phyloP scores from a whole-genome alignment of 768 basidiomycete species.

The Collybiopsis luxurians region DNA sequence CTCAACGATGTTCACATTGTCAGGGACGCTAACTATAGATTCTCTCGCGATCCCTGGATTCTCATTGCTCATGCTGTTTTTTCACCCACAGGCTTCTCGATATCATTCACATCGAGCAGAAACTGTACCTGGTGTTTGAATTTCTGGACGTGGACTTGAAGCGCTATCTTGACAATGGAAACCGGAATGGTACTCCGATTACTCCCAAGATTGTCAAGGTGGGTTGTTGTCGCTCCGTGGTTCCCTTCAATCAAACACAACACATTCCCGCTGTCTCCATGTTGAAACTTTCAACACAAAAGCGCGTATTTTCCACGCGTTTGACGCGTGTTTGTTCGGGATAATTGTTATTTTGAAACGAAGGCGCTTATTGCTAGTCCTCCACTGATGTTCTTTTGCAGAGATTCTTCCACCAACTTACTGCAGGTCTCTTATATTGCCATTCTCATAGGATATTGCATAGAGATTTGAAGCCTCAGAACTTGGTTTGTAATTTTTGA shows the following conservation, averaged over 20 bases:
- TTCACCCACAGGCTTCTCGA: conserved; percentile 70
- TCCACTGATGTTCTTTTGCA: conserved; percentile 23
- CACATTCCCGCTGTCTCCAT: no score
- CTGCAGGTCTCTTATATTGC: conserved; percentile 88
- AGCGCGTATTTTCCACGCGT: no score
- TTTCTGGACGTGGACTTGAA: conserved; percentile 97
- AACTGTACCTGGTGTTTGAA: conserved; percentile 97
- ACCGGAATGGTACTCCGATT: conserved; percentile 68
- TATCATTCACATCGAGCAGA: conserved; percentile 96
- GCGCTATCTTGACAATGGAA: conserved; percentile 92
- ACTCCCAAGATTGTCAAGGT: conserved; percentile 79
- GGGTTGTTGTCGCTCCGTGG: conserved; percentile 31
- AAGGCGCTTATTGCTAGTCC: no score
- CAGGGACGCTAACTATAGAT: conserved; percentile 45
- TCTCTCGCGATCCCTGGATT: no score
- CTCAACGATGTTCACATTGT: conserved; percentile 96
- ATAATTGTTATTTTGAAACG: no score
- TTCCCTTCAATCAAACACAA: conserved; percentile 1
- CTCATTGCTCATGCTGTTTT: neutral
- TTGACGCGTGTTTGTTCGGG: no score
- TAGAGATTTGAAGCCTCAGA: conserved; percentile 95
- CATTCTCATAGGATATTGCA: conserved; percentile 97
- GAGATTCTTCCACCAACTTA: conserved; percentile 97
- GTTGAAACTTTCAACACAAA: no score
- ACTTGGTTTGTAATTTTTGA: conserved; percentile 54